These are phyloP conservation scores for Trichothecium roseum DNA, from an alignment of 2,329 filamentous ascomycete species.

Conservation along the genomic window DNA sequence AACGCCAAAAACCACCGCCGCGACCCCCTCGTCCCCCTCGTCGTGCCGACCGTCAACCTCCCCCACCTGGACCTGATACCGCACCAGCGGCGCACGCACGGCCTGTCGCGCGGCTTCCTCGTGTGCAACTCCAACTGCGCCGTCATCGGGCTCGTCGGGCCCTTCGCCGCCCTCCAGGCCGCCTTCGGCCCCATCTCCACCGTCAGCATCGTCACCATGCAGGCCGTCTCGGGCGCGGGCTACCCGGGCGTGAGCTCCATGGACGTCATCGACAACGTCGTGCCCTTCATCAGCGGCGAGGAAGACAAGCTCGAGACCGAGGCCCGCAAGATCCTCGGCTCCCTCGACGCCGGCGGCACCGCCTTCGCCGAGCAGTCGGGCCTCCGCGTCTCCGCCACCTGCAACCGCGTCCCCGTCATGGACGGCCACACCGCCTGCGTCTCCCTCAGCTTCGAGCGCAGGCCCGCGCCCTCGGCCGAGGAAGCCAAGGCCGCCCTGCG, in stretches of 20 bases:
- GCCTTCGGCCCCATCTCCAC: constrained; percentile 73
- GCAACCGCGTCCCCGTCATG: constrained; percentile 88
- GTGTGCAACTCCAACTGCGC: constrained; percentile 99
- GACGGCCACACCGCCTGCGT: constrained; percentile 96
- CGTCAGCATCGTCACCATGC: constrained; percentile 79
- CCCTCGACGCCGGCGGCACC: constrained; percentile 58
- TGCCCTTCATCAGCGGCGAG: constrained; percentile 86
- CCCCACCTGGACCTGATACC: constrained; percentile 77
- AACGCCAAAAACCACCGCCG: constrained; percentile 97
- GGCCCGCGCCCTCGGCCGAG: constrained; percentile 63
- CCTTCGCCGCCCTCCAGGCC: constrained; percentile 80
- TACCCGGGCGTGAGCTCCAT: constrained; percentile 86
- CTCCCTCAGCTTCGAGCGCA: constrained; percentile 68
- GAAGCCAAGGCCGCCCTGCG: constrained; percentile 71
- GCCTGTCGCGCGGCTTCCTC: constrained; percentile 74
- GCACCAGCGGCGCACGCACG: constrained; percentile 68
- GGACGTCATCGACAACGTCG: constrained; percentile 94
- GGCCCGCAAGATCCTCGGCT: constrained; percentile 86
- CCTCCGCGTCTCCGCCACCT: constrained; percentile 74
- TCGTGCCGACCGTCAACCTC: constrained; percentile 92
- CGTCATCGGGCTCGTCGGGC: constrained; percentile 91
- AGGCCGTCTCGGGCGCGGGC: constrained; percentile 87
- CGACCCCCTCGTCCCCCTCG: constrained; percentile 80
- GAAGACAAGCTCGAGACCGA: constrained; percentile 95
- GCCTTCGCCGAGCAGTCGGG: constrained; percentile 65